Evolutionary conservation across 2,329 filamentous ascomycete genomes (phyloP).

Genomic region (Cladosporium phlei): DNA sequence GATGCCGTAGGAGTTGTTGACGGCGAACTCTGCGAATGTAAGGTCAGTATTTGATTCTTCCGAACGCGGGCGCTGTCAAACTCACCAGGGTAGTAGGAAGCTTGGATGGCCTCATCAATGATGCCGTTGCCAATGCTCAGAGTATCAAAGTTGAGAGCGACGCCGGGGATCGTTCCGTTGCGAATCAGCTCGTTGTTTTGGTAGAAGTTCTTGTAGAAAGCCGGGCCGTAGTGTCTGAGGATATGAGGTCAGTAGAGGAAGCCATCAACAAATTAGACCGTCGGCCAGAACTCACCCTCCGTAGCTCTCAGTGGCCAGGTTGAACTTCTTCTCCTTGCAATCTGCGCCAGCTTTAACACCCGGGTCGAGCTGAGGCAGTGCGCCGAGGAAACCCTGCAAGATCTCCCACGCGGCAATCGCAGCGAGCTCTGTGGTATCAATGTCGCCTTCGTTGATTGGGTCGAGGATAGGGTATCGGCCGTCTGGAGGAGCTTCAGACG

Average conservation of each 20-base stretch:
- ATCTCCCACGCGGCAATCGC: constrained; percentile 53
- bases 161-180: constrained; percentile 38
- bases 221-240: constrained; percentile 37
- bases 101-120: constrained; percentile 50
- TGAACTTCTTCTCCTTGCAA: constrained; percentile 48
- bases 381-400: constrained; percentile 47
- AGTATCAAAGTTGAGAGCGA: constrained; percentile 47
- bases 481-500: constrained; percentile 33
- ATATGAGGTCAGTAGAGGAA: background rate
- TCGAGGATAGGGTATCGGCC: constrained; percentile 50
- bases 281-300: constrained; percentile 51
- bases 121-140: constrained; percentile 55
- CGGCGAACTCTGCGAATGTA: constrained; percentile 40
- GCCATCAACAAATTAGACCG: too few relatives aligned
- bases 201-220: constrained; percentile 55
- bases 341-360: constrained; percentile 30
- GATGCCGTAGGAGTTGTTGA: constrained; percentile 55
- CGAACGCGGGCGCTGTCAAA: background rate
- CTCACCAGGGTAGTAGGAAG: constrained; percentile 40
- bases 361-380: constrained; percentile 45
- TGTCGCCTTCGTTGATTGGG: constrained; percentile 35
- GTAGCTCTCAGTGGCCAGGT: constrained; percentile 63
- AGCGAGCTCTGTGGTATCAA: constrained; percentile 54
- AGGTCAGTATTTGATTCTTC: background rate
- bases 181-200: constrained; percentile 53